Conservation (phyloP, 768 basidiomycete species). For the Calocybe gangraenosa region DNA sequence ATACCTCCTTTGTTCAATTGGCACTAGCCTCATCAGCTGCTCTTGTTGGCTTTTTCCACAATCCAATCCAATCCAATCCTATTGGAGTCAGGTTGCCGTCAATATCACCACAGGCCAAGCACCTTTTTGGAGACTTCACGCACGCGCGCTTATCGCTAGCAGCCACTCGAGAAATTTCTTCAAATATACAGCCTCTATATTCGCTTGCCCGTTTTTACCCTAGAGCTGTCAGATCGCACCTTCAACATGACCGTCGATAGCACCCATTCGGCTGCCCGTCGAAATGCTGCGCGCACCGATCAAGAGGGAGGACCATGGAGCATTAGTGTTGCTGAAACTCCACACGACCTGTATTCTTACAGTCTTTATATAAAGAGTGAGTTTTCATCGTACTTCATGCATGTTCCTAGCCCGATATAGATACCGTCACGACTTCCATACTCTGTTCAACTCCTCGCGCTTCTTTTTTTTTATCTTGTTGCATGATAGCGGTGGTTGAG, state of each 20-base stretch:
- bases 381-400: constrained; percentile 33
- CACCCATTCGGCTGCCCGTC: constrained; percentile 26
- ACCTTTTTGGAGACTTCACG: no score
- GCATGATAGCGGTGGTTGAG: background rate
- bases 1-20: constrained; percentile 11
- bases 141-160: no score
- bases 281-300: constrained; percentile 60
- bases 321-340: constrained; percentile 84
- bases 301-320: constrained; percentile 81
- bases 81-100: no score
- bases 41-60: no score
- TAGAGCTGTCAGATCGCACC: no score
- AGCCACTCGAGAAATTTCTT: no score
- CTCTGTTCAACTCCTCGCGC: background rate
- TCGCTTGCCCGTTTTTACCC: no score
- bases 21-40: background rate
- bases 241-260: constrained; percentile 17
- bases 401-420: constrained; percentile 5
- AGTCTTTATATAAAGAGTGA: constrained; percentile 89
- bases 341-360: constrained; percentile 68
- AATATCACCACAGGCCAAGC: no score
- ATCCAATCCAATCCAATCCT: no score
- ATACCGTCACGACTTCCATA: constrained; percentile 1
- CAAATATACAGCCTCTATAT: no score
- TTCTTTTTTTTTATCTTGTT: constrained; percentile 3